Evolutionary conservation across 2,329 filamentous ascomycete genomes (phyloP), one percentile per base, ranked within the genome.

Genomic region (Colletotrichum navitas): DNA sequence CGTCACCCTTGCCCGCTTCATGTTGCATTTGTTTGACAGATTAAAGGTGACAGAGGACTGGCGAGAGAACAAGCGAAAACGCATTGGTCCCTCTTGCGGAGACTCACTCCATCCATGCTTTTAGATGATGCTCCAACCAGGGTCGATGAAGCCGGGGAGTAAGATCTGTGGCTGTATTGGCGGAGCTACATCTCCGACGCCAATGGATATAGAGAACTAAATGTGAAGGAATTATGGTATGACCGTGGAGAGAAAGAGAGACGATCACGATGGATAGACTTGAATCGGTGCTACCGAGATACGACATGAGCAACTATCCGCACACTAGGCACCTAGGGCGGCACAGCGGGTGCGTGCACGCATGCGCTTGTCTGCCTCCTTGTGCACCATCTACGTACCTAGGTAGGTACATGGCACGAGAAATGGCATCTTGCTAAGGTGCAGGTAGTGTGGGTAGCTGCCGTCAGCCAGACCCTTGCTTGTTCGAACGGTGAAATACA

Each of bases 401-500:
- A 16, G 5, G 11, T 43, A 43, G 41, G 41, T 21, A 43, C 34
- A 36, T 36, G 34, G 5, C 18, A 43, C 6, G 16, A 43, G 41
- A 43, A 16, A 18, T 63, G 24, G 47, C 41, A 63, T 68, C 49
- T 56, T 36, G n/a, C n/a, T n/a, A n/a, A n/a, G n/a, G n/a, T n/a
- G n/a, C n/a, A n/a, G n/a, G n/a, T n/a, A 29, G 29, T 29, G 29
- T 29, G 29, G 29, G 29, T n/a, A n/a, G 29, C 29, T 2, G 29
- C 29, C 4, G 29, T 29, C 26, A 39, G 34, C 16, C n/a, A 21
- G 36, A n/a, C 55, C 64, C 68, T 68, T 71, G 68, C 52, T 71
- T 63, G 68, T 41, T 32, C 34, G 58, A 59, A 68, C 45, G 68
- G 68, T 71, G 64, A 59, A 51, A 2, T 65, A 52, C 68, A 71